Evolutionary conservation across 2,329 filamentous ascomycete genomes (phyloP), one percentile per base, ranked within the genome.

Genomic region (Penicillium sumatraense): DNA sequence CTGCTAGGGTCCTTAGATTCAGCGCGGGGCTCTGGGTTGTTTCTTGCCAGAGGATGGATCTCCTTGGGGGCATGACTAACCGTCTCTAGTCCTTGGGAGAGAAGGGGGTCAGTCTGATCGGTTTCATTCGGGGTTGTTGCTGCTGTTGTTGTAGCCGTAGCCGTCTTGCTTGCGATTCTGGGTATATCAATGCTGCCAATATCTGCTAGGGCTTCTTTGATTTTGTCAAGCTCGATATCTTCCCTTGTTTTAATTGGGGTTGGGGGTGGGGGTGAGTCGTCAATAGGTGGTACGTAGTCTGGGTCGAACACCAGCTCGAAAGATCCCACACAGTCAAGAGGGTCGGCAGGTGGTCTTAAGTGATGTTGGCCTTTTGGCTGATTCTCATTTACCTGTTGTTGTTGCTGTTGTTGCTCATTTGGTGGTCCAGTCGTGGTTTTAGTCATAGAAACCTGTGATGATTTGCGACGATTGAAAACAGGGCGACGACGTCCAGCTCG

Each of bases 341-440:
- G 27, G 13, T 46, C 42, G n/a, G 16, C 9, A 2, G 23, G 14
- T 14, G 42, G 42, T 20, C 16, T 3, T 29, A 9, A 10, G 9
- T 2, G 42, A 31, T 23, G 26, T 24, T 29, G n/a, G 3, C 16
- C 16, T 24, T 51, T 42, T 21, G 18, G 18, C 18, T 13, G 20
- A 3, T 23, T 9, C 27, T 6, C 16, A 27, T 35, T 7, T 14
- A 5, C 7, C 33, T 23, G 20, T 26, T 10, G 29, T 31, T 36
- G 33, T 4, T 13, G 33, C 35, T 16, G 40, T 16, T 44, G 40
- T 9, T 26, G 40, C 24, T 44, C 40, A 14, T 13, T 41, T 8
- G 38, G 24, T 23, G 23, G 42, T 29, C 52, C 49, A 18, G 38
- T 48, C 27, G 69, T 90, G 88, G 83, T 83, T 60, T 86, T 84